Evolutionary conservation across 257 asterid genomes (phyloP).

Genomic region (Ligustrum vulgare): DNA sequence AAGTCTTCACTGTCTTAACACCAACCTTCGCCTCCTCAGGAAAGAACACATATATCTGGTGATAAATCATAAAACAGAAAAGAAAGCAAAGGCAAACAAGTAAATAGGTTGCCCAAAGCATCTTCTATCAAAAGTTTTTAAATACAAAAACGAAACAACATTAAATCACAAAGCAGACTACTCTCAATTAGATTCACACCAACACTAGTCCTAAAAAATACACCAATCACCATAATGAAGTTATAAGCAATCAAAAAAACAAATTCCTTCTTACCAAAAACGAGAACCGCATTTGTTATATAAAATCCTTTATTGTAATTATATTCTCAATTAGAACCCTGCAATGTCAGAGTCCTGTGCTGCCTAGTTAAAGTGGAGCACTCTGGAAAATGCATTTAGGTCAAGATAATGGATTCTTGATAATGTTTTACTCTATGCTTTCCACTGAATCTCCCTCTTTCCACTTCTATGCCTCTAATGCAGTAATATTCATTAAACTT

Average conservation of each 20-base stretch:
- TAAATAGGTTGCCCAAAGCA: background rate
- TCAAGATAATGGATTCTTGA: background rate
- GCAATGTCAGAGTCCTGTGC: background rate
- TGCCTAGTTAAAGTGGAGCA: background rate
- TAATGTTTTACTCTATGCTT: background rate
- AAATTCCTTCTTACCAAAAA: background rate
- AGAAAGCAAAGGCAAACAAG: background rate
- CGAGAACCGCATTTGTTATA: background rate
- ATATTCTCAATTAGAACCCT: too few species aligned
- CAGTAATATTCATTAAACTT: background rate
- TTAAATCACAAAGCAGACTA: background rate
- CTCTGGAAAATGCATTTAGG: background rate
- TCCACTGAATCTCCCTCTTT: background rate
- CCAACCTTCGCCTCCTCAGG: conserved; percentile 47
- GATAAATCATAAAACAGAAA: background rate
- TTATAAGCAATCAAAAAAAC: background rate
- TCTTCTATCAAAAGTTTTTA: background rate
- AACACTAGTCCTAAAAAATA: background rate
- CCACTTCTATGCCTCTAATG: background rate
- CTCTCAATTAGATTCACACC: background rate
- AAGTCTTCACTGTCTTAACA: conserved; percentile 42
- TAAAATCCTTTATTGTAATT: too few species aligned
- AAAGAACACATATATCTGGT: conserved; percentile 46
- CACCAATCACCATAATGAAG: background rate
- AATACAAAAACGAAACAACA: background rate